Evolutionary conservation across 164 flowering plant species (phyloP), one percentile per base, ranked within the genome.

Genomic region (Vitis cinerea): DNA sequence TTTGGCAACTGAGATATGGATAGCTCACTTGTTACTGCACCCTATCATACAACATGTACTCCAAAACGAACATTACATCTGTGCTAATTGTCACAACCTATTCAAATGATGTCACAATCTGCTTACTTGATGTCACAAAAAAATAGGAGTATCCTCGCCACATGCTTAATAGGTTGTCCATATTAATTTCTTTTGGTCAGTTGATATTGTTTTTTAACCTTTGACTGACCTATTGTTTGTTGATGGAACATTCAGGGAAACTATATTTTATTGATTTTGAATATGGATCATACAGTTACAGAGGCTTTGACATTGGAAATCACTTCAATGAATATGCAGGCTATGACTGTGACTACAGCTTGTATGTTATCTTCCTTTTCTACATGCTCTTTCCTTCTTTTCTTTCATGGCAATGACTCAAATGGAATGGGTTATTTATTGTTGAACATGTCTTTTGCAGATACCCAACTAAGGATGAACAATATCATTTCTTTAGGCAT

Each of bases 261-360:
- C 92, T 96, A 44, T 87, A 91, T 84, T 74, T 95, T 80, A 95
- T 95, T 69, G 99, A 95, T 81, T 93, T 93, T 74, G 99, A 96
- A 78, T 96, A 96, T 68, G 99, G 97, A 59, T 93, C 97, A 17
- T 96, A 91, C 79, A 93, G 77, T 70, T 93, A 89, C 80, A 82
- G 99, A 80, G 99, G 99, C 63, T 93, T 79, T 80, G 99, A 96
- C 83, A 91, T 96, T 65, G 99, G 92, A 65, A 96, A 96, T 77
- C 99, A 96, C 86, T 96, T 96, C 87, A 91, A 88, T 66, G 99
- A 96, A 82, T 96, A 91, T 85, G 99, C 99, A 48, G 99, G 99
- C 78, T 87, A 85, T 77, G 98, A 93, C 53, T 93, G 99, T 79
- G 97, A 93, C 84, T 93, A 87, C 81, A 87, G 79, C 79, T 80